Evolutionary conservation across 768 basidiomycete genomes (phyloP), one percentile per base, ranked within the genome.

Genomic region (Agaricus blazei): DNA sequence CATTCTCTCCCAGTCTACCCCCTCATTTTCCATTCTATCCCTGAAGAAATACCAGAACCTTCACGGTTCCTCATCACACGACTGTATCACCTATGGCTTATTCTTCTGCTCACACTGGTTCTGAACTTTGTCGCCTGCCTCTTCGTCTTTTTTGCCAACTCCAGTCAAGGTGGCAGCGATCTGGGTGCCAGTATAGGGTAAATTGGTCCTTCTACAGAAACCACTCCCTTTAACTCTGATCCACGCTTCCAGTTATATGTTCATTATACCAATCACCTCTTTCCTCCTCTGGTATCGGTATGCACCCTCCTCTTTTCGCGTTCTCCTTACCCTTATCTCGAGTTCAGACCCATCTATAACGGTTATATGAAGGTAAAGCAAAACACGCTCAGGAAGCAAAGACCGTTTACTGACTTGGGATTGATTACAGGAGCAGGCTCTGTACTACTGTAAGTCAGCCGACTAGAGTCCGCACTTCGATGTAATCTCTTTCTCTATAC

Each of bases 231-330:
- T 45, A 60, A 42, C 51, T 64, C 63, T 57, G 59, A 63, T 67
- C 49, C 63, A 61, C 57, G 57, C 29, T 47, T 50, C 42, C 66
- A 93, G 91, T 53, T 93, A 95, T 66, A 52, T 93, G 40, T 76
- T 91, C 52, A 72, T 95, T 49, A 97, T 98, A 63, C 70, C 84
- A 9, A 70, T 81, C 37, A 68, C 84, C 36, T 93, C 91, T 12
- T 98, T 99, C 75, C 76, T 98, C 58, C 77, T 94, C 59, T 98
- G 96, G 96, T 99, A 96, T 69, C 84, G 93, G 90, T 89, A 60
- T 64, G 88, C 67, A 24, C 36, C 38, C 60, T 6, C 48, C 49
- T 41, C 51, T 36, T 45, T 46, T 49, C 50, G 52, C 51, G 54
- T 42, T 26, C 56, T 50, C 54, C 42, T 58, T 50, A 51, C 54